A percentile compares a stretch with the other conserved stretches of the same genome.
Evolutionary conservation across 2,329 filamentous ascomycete species (phyloP).

Genomic region (Zymoseptoria ardabiliae): DNA sequence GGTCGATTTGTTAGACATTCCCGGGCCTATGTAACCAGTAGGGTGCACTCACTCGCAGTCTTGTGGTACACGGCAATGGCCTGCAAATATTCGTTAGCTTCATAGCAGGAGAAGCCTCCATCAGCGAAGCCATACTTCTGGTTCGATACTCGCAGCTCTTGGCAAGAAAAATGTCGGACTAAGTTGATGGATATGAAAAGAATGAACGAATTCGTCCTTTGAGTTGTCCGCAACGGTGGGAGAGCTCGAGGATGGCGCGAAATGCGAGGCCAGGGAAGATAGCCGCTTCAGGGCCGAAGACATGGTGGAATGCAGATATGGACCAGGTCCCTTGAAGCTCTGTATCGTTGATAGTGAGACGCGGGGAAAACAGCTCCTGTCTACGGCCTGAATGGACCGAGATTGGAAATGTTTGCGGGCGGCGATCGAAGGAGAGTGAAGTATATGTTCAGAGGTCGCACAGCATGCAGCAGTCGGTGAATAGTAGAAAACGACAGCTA

Average conservation of each 20-base stretch:
- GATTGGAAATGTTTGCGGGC: too few relatives aligned
- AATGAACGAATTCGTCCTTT: conserved; percentile 31
- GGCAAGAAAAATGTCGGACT: conserved; percentile 84
- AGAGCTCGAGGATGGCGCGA: conserved; percentile 30
- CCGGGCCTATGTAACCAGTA: not conserved
- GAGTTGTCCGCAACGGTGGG: conserved; percentile 19
- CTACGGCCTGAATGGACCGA: not conserved
- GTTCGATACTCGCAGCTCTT: conserved; percentile 81
- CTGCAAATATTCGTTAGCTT: not conserved
- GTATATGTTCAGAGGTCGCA: not conserved
- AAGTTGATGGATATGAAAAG: conserved; percentile 65
- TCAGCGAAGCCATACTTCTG: conserved; percentile 43
- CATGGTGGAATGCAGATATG: conserved; percentile 40
- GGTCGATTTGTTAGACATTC: not conserved
- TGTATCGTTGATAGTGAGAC: not conserved
- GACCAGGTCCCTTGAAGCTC: not conserved
- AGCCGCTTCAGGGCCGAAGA: conserved; percentile 57
- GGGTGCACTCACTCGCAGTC: conserved; percentile 9
- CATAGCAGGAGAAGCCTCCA: not conserved
- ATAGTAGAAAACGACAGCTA: not conserved
- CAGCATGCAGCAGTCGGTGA: not conserved
- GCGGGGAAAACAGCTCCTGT: not conserved
- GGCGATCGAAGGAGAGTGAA: not conserved
- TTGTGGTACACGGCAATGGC: conserved; percentile 17
- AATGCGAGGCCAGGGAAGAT: conserved; percentile 44